Base-by-base conservation (phyloP, 148 eudicot species). In the Chenopodium suecicum region DNA sequence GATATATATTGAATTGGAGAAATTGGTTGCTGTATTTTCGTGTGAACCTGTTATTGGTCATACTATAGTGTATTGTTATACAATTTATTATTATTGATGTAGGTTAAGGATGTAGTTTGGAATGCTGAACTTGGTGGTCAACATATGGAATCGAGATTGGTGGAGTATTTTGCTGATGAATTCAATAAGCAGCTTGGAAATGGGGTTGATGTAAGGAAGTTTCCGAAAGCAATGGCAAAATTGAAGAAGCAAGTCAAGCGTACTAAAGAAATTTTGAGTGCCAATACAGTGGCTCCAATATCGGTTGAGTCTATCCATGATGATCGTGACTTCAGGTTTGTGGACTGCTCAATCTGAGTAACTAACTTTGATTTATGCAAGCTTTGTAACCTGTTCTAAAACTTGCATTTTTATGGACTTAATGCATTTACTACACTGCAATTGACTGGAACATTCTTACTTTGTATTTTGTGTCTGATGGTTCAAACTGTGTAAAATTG, bases 181-280 rank as follows among this genome's bases (percentile, higher is more conserved):
- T 92, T 91, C 82, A 97, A 97, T 83, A 94, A 89, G 74, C 98
- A 94, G 82, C 85, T 92, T 63, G 97, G 93, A 76, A 88, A 79
- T 71, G 95, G 93, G 79, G 83, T 92, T 70, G 98, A 97, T 84
- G 88, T 92, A 52, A 94, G 99, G 84, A 90, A 85, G 68, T 91
- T 85, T 79, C 95, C 98, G 0, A 97, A 97, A 90, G 92, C 99
- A 41, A 97, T 97, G 97, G 97, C 99, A 75, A 97, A 97, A 82
- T 86, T 97, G 91, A 97, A 94, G 89, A 97, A 97, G 87, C 99
- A 97, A 85, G 99, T 94, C 80, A 97, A 97, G 89, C 97, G 98
- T 69, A 97, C 98, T 37, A 94, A 94, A 86, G 99, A 97, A 81
- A 94, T 97, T 75, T 84, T 97, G 47, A 97, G 99, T 86, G 99